Evolutionary conservation across 805 yeast species (phyloP).

Genomic region (Hanseniaspora nectarophila): DNA sequence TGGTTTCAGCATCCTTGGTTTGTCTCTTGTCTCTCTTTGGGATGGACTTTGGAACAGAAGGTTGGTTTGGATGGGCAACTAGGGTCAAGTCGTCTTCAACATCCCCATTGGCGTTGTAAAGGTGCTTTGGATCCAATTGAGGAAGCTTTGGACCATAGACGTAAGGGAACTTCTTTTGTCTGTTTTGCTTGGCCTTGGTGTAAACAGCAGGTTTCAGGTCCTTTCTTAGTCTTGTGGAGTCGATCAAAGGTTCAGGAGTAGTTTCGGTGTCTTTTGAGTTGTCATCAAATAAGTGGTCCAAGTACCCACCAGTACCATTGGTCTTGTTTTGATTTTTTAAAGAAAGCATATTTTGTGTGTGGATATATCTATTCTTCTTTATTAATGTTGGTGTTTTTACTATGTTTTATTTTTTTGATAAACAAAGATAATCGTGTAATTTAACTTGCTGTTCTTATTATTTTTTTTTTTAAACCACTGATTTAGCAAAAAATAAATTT

Average conservation of each 20-base stretch:
- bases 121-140: conserved; percentile 3
- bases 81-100: conserved; percentile 2
- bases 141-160: conserved; percentile 16
- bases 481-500: no score
- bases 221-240: conserved; percentile 15
- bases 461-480: no score
- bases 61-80: conserved; percentile 10
- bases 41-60: conserved; percentile 1
- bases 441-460: no score
- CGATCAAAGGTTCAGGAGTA: not conserved
- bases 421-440: no score
- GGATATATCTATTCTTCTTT: no score
- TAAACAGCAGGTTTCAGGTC: conserved; percentile 11
- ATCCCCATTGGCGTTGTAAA: not conserved
- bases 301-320: conserved; percentile 6
- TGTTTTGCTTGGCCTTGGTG: conserved; percentile 17
- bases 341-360: not conserved
- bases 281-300: conserved; percentile 12
- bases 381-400: no score
- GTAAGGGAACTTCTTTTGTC: conserved; percentile 23
- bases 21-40: conserved; percentile 13
- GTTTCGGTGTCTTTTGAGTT: not conserved
- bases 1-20: not conserved
- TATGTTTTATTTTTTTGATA: no score
- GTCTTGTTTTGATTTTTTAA: not conserved